Percentiles rank a stretch among this genome's conserved stretches.
These are phyloP conservation scores for Pelargonium cotyledonis DNA, from an alignment of 441 rosid genomes.

Conservation along the genomic window DNA sequence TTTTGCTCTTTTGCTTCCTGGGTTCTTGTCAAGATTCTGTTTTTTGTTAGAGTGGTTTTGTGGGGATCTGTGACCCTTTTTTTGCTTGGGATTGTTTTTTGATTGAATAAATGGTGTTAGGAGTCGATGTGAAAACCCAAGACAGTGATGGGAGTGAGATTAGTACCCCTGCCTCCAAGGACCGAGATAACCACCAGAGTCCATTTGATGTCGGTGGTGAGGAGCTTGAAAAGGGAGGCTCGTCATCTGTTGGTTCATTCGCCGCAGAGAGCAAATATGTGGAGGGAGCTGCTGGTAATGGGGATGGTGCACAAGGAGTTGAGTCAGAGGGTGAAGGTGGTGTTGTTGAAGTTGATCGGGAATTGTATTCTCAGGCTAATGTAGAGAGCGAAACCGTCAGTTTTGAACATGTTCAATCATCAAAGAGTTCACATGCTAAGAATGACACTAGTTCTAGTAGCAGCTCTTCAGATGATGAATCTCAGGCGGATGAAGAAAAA, in stretches of 20 bases:
- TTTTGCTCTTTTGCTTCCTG: background rate
- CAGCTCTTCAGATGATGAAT: background rate
- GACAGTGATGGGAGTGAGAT: slow-evolving; percentile 43
- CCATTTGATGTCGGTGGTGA: slow-evolving; percentile 31
- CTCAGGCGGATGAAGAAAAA: background rate
- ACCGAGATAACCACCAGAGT: slow-evolving; percentile 26
- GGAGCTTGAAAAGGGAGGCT: slow-evolving; percentile 32
- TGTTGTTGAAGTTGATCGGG: slow-evolving; percentile 1
- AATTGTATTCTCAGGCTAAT: background rate
- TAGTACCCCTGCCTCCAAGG: slow-evolving; percentile 31
- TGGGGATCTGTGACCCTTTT: background rate
- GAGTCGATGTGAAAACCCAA: slow-evolving; percentile 29
- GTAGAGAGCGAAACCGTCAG: background rate
- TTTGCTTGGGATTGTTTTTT: background rate
- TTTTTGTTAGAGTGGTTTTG: background rate
- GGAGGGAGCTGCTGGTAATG: slow-evolving; percentile 15
- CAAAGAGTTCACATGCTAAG: background rate
- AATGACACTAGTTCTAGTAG: background rate
- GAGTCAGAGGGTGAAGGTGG: background rate
- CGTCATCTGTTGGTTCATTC: slow-evolving; percentile 25
- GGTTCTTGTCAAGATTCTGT: background rate
- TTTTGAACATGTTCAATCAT: background rate
- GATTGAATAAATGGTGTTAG: slow-evolving; percentile 21
- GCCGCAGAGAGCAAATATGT: slow-evolving; percentile 25
- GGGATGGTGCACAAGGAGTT: background rate